Evolutionary conservation across 2,329 filamentous ascomycete species (phyloP).

Genomic region (Trichoderma hamatum): DNA sequence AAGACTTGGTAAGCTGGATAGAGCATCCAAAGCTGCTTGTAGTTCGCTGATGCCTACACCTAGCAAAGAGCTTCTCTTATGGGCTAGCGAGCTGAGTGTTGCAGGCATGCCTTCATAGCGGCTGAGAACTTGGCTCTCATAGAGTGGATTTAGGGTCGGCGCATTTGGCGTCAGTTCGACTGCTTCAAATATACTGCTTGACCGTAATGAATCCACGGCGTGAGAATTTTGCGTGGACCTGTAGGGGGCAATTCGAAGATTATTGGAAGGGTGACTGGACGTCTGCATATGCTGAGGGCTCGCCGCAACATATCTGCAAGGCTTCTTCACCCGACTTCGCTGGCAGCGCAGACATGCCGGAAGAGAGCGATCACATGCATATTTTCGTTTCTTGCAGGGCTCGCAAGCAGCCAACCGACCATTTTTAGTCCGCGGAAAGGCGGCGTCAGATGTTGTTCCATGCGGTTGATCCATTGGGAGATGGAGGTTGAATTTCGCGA

Average conservation of each 20-base stretch:
- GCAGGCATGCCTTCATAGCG: neutral
- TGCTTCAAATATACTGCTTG: neutral
- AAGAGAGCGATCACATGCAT: conserved; percentile 8
- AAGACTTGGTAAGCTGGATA: neutral
- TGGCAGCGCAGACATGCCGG: conserved; percentile 3
- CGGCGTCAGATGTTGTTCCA: neutral
- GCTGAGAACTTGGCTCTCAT: neutral
- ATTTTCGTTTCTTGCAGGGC: neutral
- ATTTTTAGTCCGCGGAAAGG: conserved; percentile 3
- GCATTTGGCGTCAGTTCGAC: neutral
- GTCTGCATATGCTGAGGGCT: neutral
- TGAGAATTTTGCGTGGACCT: neutral
- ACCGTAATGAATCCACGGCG: neutral
- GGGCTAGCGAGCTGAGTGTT: neutral
- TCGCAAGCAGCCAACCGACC: conserved; percentile 1
- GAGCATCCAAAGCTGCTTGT: neutral
- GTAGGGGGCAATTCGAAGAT: neutral
- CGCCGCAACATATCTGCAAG: neutral
- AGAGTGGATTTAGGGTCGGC: neutral
- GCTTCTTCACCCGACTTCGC: conserved; percentile 2
- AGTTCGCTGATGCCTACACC: neutral
- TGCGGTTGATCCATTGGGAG: neutral
- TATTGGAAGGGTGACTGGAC: neutral
- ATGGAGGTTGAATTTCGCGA: neutral
- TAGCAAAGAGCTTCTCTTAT: neutral